Evolutionary conservation across 805 yeast species (phyloP), one percentile per base, ranked within the genome.

Genomic region (Geotrichum ghanense): DNA sequence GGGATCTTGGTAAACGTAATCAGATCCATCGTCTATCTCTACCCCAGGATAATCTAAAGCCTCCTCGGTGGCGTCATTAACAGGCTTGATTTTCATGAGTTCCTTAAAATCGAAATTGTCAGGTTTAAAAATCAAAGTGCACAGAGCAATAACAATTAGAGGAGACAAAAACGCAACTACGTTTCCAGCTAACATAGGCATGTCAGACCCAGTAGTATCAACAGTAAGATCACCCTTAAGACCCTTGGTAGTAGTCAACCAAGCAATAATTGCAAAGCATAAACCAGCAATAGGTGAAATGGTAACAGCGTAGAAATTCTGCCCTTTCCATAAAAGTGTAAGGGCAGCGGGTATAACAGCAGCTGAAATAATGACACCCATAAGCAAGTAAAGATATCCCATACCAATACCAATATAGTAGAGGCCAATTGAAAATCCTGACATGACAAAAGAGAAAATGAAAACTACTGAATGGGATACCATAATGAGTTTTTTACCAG

Each of bases 141-240:
- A 67, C 7, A 81, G 58, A 22, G 94, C 88, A 43, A 79, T 68
- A 47, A 79, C 71, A 16, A 87, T 63, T 16, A 75, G 58, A 7
- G 95, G 95, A 1, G 89, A 74, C 46, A 78, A 68, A 50, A 88
- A 66, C 0, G 95, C 90, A 45, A 86, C 88, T 42, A 86, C 78
- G 63, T 88, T 88, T 50, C 95, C 96, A 2, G 81, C 79, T 51
- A 87, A 71, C 96, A 89, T 89, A 37, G 96, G 83, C 59, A 84
- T 75, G 62, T 89, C 95, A 52, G 73, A 75, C 53, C 90, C 92
- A n/a, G 94, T 78, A 61, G 75, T 49, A 58, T 69, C 61, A 75
- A 74, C 56, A 77, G 68, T 2, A 84, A 81, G 57, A 78, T 75
- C 35, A 78, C 60, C 61, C 14, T 59, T 54, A 40, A 63, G 56